Conservation (phyloP, 768 basidiomycete species). For the Collybia nuda region DNA sequence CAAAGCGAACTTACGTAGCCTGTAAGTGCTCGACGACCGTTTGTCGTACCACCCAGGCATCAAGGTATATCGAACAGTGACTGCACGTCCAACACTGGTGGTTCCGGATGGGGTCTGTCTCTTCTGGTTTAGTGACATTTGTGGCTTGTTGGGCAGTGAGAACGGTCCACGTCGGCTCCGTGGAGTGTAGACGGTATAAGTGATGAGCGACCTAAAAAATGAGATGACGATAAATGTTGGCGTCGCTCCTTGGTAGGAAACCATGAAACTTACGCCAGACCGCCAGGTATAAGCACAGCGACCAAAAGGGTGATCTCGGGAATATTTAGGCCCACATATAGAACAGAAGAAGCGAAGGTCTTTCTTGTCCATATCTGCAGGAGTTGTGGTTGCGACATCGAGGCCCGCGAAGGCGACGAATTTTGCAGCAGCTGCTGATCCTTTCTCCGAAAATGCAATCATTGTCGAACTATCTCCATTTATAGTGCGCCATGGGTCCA, state of each 20-base stretch:
- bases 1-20: not conserved
- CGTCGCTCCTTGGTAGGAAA: not conserved
- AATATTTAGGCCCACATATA: too few species aligned
- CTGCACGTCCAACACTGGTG: constrained; percentile 5
- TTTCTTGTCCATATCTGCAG: constrained; percentile 7
- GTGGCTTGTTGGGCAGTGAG: not conserved
- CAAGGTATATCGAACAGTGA: constrained; percentile 3
- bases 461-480: too few species aligned
- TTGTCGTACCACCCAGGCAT: not conserved
- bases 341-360: constrained; percentile 7
- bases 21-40: not conserved
- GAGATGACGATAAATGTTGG: not conserved
- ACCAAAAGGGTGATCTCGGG: not conserved
- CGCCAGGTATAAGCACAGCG: constrained; percentile 8
- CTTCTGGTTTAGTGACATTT: not conserved
- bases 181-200: not conserved
- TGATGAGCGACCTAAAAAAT: constrained; percentile 4
- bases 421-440: constrained; percentile 1
- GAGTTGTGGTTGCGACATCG: constrained; percentile 2
- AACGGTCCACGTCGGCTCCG: not conserved
- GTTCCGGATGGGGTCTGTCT: not conserved
- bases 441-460: not conserved
- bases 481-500: not conserved
- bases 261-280: constrained; percentile 7
- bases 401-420: constrained; percentile 6